These are phyloP conservation scores for Coemansia sp. DNA, from an alignment of 371 early-diverging fungal species.

Conservation along the genomic window DNA sequence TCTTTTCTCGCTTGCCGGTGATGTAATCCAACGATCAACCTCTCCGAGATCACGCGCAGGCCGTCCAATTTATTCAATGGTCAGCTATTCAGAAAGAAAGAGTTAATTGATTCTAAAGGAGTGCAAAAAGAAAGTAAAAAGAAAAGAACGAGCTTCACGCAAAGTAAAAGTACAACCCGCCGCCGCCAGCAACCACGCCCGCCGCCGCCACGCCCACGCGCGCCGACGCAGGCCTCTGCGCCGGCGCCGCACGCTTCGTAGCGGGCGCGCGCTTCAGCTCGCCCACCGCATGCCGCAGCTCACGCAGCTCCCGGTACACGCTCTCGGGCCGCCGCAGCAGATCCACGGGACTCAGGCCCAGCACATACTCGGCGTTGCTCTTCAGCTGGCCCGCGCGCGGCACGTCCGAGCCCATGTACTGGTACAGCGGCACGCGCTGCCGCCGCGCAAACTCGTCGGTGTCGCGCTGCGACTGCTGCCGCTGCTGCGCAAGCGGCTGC, in stretches of 20 bases:
- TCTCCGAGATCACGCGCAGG: slow-evolving; percentile 12
- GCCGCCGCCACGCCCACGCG: not conserved
- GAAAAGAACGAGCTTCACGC: slow-evolving; percentile 6
- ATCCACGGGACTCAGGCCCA: not conserved
- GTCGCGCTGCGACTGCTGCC: not conserved
- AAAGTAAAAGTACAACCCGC: slow-evolving; percentile 13
- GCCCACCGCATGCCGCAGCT: not conserved
- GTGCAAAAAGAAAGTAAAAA: not conserved
- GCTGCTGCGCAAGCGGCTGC: not conserved
- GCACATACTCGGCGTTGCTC: not conserved
- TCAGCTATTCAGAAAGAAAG: not conserved
- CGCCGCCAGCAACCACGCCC: slow-evolving; percentile 4
- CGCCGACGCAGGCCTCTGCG: no score
- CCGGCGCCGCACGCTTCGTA: no score
- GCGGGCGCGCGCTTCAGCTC: not conserved
- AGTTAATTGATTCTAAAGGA: not conserved
- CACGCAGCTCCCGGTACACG: not conserved
- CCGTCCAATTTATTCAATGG: not conserved
- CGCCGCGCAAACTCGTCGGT: not conserved
- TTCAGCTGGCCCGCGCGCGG: not conserved
- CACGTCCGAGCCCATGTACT: slow-evolving; percentile 1
- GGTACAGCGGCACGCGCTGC: not conserved
- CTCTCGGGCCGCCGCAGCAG: no score
- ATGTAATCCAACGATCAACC: no score
- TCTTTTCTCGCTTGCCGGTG: no score